Base-by-base conservation (phyloP, 306 rosid genomes). In the Albizia julibrissin region DNA sequence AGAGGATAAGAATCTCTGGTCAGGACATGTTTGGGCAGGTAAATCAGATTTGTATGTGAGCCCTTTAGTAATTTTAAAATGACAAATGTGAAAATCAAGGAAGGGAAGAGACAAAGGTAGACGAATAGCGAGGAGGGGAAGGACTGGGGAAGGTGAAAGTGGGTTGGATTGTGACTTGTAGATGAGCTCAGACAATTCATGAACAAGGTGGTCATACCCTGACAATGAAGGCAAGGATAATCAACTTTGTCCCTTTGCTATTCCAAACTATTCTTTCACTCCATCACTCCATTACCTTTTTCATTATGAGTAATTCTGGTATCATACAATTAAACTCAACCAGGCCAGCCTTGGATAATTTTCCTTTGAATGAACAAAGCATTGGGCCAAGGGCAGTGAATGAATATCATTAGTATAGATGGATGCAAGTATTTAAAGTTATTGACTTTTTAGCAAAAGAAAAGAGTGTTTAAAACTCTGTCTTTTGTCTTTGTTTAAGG, bases 1-100 rank as follows among this genome's bases (percentile, higher is more conserved):
- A 56, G 71, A 76, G 46, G 81, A 80, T 69, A 83, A 71, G 81
- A 82, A 74, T 82, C 39, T 44, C 50, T 22, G 27, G 43, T 4
- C 5, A 2, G 15, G 77, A 37, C 29, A 56, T 31, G 64, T 43
- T 78, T 81, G 31, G 31, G 19, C 24, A 29, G 34, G 40, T 43
- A 1, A 16, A 15, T 18, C 58, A 50, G 21, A 68, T 74, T 80
- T 47, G 81, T 21, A 24, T 44, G 58, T n/a, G 46, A 13, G 3
- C 8, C 39, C 16, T 16, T 68, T 24, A n/a, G 24, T 42, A 39
- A 13, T 31, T 44, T 21, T 33, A 18, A n/a, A 43, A 64, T 10
- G 54, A 16, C 1, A n/a, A 42, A 52, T 6, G 69, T 29, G 19
- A 64, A 29, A 27, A 64, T 13, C 19, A 10, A 61, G 14, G 15